These are phyloP conservation scores for Leucaena leucocephala DNA, from an alignment of 306 rosid genomes.

Conservation along the genomic window DNA sequence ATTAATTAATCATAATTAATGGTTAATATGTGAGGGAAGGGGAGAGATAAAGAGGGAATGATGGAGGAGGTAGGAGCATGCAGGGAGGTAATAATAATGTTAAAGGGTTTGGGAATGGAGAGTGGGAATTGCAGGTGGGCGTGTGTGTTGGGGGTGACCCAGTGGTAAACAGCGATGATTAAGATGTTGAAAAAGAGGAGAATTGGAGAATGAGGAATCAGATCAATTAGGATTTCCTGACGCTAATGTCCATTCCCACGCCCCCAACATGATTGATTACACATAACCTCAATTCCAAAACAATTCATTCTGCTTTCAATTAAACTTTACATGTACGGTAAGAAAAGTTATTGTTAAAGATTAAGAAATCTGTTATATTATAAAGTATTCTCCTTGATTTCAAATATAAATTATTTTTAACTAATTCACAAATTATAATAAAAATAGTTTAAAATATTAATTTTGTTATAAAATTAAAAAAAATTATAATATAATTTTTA, in stretches of 20 bases:
- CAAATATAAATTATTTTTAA: too few species aligned
- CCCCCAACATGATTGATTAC: conserved; percentile 42
- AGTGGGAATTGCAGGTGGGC: conserved; percentile 3
- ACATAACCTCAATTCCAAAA: neutral
- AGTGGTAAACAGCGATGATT: conserved; percentile 43
- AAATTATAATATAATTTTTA: too few species aligned
- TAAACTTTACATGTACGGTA: too few species aligned
- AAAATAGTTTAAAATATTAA: too few species aligned
- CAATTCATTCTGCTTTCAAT: neutral
- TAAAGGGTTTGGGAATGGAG: neutral
- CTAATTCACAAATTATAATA: too few species aligned
- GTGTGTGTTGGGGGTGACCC: conserved; percentile 9
- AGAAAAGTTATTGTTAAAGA: too few species aligned
- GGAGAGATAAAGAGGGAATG: neutral
- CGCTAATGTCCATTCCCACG: conserved; percentile 49
- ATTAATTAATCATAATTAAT: neutral
- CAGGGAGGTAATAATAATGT: conserved; percentile 18
- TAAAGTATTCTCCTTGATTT: too few species aligned
- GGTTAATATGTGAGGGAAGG: neutral
- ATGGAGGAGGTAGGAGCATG: neutral
- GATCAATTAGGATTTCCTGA: conserved; percentile 35
- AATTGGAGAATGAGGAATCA: conserved; percentile 37
- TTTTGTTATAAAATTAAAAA: too few species aligned
- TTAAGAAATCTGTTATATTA: too few species aligned
- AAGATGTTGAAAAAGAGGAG: conserved; percentile 39